Evolutionary conservation across 495 filamentous ascomycete species (phyloP).

Genomic region (Xylaria grammica): DNA sequence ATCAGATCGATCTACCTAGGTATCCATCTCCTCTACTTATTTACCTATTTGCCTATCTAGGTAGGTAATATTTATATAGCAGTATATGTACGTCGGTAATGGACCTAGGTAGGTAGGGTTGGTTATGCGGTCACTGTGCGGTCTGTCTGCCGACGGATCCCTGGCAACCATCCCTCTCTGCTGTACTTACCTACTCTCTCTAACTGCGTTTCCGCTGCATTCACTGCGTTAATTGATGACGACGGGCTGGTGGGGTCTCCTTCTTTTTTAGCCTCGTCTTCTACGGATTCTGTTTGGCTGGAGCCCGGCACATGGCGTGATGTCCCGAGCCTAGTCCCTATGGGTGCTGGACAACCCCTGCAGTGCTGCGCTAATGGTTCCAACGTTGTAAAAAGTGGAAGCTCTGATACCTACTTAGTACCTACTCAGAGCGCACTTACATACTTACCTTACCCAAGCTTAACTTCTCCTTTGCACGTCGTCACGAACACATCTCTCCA

Average conservation of each 20-base stretch:
- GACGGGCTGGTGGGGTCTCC: background rate
- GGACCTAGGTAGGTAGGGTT: too few species aligned
- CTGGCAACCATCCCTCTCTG: too few species aligned
- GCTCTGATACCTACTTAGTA: background rate
- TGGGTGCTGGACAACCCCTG: conserved; percentile 10
- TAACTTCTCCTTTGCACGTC: background rate
- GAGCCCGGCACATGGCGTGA: too few species aligned
- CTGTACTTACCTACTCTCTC: background rate
- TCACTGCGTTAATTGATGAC: background rate
- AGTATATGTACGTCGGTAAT: too few species aligned
- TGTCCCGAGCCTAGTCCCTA: conserved; percentile 6
- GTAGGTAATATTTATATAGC: too few species aligned
- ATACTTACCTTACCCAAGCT: conserved; percentile 25
- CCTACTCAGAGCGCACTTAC: conserved; percentile 1
- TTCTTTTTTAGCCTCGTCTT: background rate
- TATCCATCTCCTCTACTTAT: too few species aligned
- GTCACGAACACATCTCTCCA: background rate
- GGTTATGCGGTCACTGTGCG: too few species aligned
- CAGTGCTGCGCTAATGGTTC: background rate
- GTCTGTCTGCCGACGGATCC: too few species aligned
- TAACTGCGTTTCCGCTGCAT: background rate
- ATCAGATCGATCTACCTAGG: too few species aligned
- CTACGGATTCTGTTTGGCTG: background rate
- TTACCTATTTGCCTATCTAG: too few species aligned
- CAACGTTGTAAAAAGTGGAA: conserved; percentile 14